Evolutionary conservation across 306 rosid species (phyloP).

Genomic region (Comarum palustre): DNA sequence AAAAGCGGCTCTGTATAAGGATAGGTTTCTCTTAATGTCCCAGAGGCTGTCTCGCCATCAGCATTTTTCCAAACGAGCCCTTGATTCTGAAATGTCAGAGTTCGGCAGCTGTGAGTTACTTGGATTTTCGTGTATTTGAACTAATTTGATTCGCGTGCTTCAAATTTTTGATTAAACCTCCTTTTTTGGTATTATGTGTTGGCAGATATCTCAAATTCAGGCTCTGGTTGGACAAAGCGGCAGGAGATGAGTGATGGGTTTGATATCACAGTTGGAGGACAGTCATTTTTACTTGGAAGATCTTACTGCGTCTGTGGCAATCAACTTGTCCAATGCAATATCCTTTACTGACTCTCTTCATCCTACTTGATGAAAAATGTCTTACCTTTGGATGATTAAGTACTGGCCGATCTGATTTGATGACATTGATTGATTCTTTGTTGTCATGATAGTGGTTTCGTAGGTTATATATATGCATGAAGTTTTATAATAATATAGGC

Average conservation of each 20-base stretch:
- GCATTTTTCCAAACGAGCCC: conserved; percentile 78
- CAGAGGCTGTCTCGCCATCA: conserved; percentile 87
- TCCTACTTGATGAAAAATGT: not conserved
- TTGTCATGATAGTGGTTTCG: conserved; percentile 3
- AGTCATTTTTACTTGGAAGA: conserved; percentile 87
- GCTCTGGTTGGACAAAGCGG: conserved; percentile 85
- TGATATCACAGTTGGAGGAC: conserved; percentile 84
- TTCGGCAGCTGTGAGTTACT: conserved; percentile 83
- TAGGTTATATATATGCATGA: conserved; percentile 2
- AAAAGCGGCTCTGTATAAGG: conserved; percentile 63
- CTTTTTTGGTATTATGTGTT: conserved; percentile 16
- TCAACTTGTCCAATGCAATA: conserved; percentile 72
- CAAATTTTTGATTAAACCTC: not conserved
- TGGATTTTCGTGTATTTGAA: not conserved
- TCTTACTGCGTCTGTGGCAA: conserved; percentile 74
- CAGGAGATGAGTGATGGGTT: conserved; percentile 83
- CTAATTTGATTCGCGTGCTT: not conserved
- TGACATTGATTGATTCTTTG: not conserved
- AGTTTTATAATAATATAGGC: not conserved
- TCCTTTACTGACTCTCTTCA: conserved; percentile 41
- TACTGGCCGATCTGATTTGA: not conserved
- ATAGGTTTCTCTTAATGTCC: conserved; percentile 64
- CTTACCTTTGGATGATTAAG: not conserved
- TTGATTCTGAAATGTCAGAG: conserved; percentile 59
- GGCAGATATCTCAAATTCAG: conserved; percentile 91